Evolutionary conservation across 2,329 filamentous ascomycete species (phyloP).

Genomic region (Aspergillus chevalieri): DNA sequence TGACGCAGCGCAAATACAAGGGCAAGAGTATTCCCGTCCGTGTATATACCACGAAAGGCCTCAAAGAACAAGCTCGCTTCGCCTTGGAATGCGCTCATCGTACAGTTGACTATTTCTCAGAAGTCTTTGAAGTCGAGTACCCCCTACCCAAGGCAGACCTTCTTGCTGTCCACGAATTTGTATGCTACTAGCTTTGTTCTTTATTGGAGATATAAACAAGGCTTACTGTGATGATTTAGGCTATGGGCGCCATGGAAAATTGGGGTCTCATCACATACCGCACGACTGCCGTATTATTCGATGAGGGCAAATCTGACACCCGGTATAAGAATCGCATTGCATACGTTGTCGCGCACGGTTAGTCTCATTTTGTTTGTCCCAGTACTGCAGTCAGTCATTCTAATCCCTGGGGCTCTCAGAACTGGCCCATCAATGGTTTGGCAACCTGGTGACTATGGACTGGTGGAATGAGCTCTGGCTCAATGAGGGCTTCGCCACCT

Average conservation of each 20-base stretch:
- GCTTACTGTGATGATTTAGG: constrained; percentile 38
- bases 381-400: neutral
- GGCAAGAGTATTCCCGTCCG: constrained; percentile 86
- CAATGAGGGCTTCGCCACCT: constrained; percentile 95
- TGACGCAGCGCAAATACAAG: constrained; percentile 83
- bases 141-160: constrained; percentile 88
- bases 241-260: constrained; percentile 79
- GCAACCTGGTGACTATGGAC: constrained; percentile 92
- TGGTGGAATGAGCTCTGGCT: constrained; percentile 95
- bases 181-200: constrained; percentile 34
- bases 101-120: constrained; percentile 93
- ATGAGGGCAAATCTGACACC: constrained; percentile 83
- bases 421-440: constrained; percentile 93
- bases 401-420: constrained; percentile 44
- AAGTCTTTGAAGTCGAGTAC: constrained; percentile 87
- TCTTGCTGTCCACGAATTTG: constrained; percentile 89
- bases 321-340: constrained; percentile 90
- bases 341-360: constrained; percentile 87
- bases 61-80: constrained; percentile 85
- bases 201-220: neutral
- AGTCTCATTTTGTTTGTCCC: constrained; percentile 7
- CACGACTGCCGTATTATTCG: constrained; percentile 92
- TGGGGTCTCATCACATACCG: constrained; percentile 96
- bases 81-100: constrained; percentile 87
- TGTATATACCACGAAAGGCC: constrained; percentile 90